Percentiles rank a stretch among this genome's conserved stretches.
These are phyloP conservation scores for Cercophora samala DNA, from an alignment of 495 filamentous ascomycete species.

Conservation along the genomic window DNA sequence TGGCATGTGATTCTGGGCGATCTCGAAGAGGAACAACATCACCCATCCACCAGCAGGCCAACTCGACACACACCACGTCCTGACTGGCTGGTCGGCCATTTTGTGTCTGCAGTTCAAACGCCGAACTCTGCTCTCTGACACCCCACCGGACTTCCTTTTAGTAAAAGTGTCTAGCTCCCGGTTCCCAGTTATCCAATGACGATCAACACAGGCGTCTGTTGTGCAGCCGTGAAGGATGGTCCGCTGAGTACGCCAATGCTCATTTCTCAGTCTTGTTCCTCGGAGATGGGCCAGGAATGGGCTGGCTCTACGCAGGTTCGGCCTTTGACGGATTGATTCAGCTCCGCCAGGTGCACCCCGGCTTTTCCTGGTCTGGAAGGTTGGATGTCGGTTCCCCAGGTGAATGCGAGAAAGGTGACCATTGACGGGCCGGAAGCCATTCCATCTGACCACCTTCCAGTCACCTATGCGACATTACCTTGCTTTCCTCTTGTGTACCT, in stretches of 20 bases:
- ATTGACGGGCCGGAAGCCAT: not conserved
- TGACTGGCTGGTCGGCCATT: not conserved
- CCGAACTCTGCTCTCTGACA: not conserved
- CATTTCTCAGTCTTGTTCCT: not conserved
- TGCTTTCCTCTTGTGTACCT: not conserved
- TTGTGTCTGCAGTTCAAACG: not conserved
- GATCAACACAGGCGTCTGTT: not conserved
- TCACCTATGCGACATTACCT: not conserved
- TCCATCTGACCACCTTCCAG: not conserved
- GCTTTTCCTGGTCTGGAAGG: not conserved
- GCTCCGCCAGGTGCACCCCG: not conserved
- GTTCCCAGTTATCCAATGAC: not conserved
- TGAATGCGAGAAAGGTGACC: not conserved
- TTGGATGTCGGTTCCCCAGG: not conserved
- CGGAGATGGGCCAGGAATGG: not conserved
- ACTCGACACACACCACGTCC: not conserved
- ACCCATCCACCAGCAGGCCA: slow-evolving; percentile 6
- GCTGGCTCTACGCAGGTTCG: not conserved
- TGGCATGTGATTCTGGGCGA: slow-evolving; percentile 4
- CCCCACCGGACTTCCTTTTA: not conserved
- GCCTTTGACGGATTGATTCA: not conserved
- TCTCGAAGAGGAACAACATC: slow-evolving; percentile 1
- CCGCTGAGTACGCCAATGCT: not conserved
- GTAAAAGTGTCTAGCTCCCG: not conserved
- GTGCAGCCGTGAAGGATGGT: not conserved